These are phyloP conservation scores for Pseudocohnilembus persalinus DNA, from an alignment of 169 alveolate species.

Conservation along the genomic window DNA sequence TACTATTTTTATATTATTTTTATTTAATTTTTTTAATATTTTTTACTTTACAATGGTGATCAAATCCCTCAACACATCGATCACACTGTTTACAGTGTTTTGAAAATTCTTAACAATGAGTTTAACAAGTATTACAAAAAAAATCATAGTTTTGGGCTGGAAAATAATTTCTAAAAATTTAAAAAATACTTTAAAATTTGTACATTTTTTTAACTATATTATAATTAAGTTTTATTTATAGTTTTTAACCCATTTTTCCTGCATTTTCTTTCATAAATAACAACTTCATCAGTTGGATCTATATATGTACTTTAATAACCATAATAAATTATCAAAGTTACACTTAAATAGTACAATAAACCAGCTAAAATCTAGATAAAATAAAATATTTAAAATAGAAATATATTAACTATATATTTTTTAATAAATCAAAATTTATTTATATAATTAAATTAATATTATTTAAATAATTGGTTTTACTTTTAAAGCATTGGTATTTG, in stretches of 20 bases:
- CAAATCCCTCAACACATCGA: not conserved
- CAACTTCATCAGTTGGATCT: not conserved
- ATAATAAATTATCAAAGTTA: not conserved
- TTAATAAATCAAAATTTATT: too few species aligned
- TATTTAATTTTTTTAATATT: too few species aligned
- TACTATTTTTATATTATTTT: too few species aligned
- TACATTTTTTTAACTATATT: not conserved
- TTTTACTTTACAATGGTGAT: not conserved
- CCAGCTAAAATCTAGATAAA: not conserved
- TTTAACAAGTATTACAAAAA: not conserved
- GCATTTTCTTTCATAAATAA: not conserved
- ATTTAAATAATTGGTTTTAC: too few species aligned
- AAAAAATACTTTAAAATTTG: too few species aligned
- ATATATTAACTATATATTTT: too few species aligned
- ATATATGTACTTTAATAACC: not conserved
- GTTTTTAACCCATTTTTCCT: not conserved
- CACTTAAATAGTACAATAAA: too few species aligned
- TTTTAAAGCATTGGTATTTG: too few species aligned
- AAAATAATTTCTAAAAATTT: not conserved
- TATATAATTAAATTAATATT: too few species aligned
- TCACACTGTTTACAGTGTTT: not conserved
- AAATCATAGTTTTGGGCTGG: not conserved
- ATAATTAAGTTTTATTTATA: not conserved
- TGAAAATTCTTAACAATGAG: not conserved
- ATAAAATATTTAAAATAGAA: too few species aligned